Evolutionary conservation across 208 protist genomes (phyloP), one percentile per base, ranked within the genome.

Genomic region (Trypanosoma brucei): DNA sequence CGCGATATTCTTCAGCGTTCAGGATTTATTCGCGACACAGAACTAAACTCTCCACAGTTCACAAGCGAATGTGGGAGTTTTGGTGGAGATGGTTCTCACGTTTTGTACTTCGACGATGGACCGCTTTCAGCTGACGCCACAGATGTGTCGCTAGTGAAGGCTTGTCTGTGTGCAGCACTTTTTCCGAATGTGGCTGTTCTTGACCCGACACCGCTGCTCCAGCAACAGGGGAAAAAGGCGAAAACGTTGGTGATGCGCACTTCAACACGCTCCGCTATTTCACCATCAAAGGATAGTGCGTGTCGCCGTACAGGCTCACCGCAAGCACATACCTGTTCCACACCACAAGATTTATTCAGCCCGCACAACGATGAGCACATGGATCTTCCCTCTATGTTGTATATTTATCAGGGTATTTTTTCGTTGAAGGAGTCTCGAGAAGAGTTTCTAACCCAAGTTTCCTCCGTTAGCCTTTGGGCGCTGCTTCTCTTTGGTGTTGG

Each of bases 121-220:
- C 46, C 61, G n/a, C 78, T 92, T 31, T 95, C 89, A 0, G 35
- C 35, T n/a, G 45, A 91, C 67, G 69, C 78, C 9, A 38, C 65
- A 31, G 76, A 95, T 38, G 81, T 92, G 7, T 55, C 86, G 3
- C 70, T 95, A 9, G 84, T 93, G n/a, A 95, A 95, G 77, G 86
- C 90, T 35, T 91, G 84, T 62, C 63, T 95, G 3, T 86, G 78
- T 51, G 75, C 84, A 3, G 69, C 83, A 3, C 69, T 95, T 37
- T 93, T 86, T 44, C 90, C 90, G 34, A 87, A 95, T 59, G 75
- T 95, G n/a, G 90, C 90, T 9, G 72, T 93, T 49, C 68, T 88
- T n/a, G 81, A 91, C 54, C 70, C 75, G 1, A 58, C 62, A 0
- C 48, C 73, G 7, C 52, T 64, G n/a, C 44, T 71, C 2, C 65